Evolutionary conservation across 129 eudicot genomes (phyloP).

Genomic region (Flaveria ramosissima): DNA sequence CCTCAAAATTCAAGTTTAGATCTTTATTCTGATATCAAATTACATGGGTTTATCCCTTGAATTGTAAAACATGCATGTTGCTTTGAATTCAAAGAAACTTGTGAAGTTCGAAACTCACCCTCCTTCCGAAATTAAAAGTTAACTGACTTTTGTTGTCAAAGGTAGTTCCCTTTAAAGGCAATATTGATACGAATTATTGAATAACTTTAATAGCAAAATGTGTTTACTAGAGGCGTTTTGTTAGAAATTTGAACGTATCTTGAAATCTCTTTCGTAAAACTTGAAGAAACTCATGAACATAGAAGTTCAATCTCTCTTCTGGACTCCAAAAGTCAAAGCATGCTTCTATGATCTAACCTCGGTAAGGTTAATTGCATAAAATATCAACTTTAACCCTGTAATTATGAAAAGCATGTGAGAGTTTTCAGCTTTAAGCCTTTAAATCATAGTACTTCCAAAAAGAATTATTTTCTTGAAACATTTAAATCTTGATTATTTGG

Average conservation of each 20-base stretch:
- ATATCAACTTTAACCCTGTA: background rate
- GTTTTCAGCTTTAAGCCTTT: background rate
- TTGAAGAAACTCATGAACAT: too few species aligned
- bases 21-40: background rate
- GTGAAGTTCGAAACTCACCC: background rate
- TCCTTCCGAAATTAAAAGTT: background rate
- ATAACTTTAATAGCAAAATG: too few species aligned
- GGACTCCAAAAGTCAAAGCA: background rate
- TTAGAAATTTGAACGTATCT: too few species aligned
- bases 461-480: background rate
- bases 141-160: conserved; percentile 10
- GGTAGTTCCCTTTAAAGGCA: background rate
- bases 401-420: too few species aligned
- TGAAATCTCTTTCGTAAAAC: too few species aligned
- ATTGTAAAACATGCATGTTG: background rate
- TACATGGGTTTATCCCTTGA: background rate
- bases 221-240: too few species aligned
- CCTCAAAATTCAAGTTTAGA: conserved; percentile 3
- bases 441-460: background rate
- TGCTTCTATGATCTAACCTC: background rate
- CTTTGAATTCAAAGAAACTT: background rate
- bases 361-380: background rate
- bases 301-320: too few species aligned
- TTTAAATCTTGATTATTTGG: conserved; percentile 18
- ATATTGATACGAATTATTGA: background rate